A percentile compares a stretch with the other conserved stretches of the same genome.
Conservation (phyloP, 2,329 filamentous ascomycete species). For the Akanthomyces uredinophilus region DNA sequence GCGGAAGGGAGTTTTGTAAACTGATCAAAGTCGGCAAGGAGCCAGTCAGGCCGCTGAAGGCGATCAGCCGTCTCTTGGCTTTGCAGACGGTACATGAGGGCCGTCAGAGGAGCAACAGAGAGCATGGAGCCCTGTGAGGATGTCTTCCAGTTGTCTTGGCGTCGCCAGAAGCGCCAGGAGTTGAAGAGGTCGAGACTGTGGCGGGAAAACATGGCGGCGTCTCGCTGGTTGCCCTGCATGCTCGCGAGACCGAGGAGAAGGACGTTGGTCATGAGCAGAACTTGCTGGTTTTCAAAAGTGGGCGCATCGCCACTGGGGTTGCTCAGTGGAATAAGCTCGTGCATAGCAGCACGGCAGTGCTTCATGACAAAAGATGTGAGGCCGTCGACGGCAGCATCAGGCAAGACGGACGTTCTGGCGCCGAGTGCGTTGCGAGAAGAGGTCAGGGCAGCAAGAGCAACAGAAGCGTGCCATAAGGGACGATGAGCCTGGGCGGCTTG, state of each 20-base stretch:
- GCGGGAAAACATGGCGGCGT: not conserved
- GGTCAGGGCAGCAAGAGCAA: not conserved
- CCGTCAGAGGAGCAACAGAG: not conserved
- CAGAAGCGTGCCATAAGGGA: not conserved
- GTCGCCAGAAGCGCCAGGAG: not conserved
- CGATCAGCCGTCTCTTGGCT: not conserved
- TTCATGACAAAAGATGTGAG: not conserved
- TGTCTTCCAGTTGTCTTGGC: not conserved
- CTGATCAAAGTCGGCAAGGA: not conserved
- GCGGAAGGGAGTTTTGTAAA: not conserved
- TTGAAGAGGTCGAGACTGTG: not conserved
- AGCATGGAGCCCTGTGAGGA: not conserved
- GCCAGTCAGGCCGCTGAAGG: not conserved
- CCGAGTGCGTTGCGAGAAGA: not conserved
- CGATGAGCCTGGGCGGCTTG: slow-evolving; percentile 5
- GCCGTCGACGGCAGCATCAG: not conserved
- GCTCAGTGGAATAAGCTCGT: not conserved
- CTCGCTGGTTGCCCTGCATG: slow-evolving; percentile 4
- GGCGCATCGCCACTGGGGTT: not conserved
- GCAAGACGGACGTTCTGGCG: not conserved
- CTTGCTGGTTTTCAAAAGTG: not conserved
- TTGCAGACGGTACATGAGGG: not conserved
- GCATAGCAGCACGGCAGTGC: not conserved
- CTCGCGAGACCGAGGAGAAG: not conserved
- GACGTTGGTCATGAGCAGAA: slow-evolving; percentile 7